Base-by-base conservation (phyloP, 805 yeast species). In the Suhomyces xylopsoci region DNA sequence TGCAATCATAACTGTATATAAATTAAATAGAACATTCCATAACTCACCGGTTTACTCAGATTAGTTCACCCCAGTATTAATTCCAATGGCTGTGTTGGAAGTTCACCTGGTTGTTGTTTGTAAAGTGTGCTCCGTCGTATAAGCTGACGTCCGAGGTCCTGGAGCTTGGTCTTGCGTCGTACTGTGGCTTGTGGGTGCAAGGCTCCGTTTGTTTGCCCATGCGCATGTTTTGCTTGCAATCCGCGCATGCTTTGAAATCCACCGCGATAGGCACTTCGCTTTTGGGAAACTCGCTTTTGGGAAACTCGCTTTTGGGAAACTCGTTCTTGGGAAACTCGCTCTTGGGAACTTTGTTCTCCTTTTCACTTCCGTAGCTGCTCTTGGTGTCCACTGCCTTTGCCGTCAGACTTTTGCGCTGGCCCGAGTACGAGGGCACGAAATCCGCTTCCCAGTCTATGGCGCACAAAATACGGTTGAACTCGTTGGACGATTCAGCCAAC, bases 371-470 rank as follows among this genome's bases (percentile, higher is more conserved):
- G 14, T 22, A 20, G 28, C 30, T 24, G 12, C 20, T 38, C 9
- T 38, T 38, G 12, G 42, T 38, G 7, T 38, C 24, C 14, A 8
- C 42, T 10, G 36, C 17, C 36, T 32, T 32, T 5, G 17, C 9
- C 36, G 42, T 17, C 42, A 38, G 42, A 5, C 20, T 17, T 17
- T 38, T 38, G 20, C 24, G 42, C 4, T 38, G 42, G 4, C 42
- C 24, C 7, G 42, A 19, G 9, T 38, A 38, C 20, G 42, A 26
- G 14, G 20, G 24, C n/a, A 17, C 41, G 25, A 17, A 24, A 7
- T 47, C 51, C 14, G 44, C 44, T 5, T 54, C 52, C 56, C 56
- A 54, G 7, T 51, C 54, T 14, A 45, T 44, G 7, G 49, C 32
- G n/a, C 10, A 19, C 15, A 53, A 40, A 10, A 42, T 19, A 12